phyloP scores from a whole-genome alignment of 352 stramenopile species.

The Phytophthora niederhauseri region DNA sequence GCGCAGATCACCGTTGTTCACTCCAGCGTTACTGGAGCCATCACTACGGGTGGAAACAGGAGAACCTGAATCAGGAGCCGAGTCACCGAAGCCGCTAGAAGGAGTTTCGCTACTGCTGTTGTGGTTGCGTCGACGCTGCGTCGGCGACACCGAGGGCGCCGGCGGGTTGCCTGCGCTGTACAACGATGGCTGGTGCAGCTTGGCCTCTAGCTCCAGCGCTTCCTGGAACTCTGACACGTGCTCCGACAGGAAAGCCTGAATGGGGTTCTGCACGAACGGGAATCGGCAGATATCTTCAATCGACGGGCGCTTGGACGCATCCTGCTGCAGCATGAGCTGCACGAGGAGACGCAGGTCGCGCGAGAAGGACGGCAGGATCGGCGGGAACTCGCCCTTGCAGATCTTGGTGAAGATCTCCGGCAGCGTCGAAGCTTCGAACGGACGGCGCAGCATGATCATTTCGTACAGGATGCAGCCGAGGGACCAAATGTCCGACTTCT shows the following conservation, averaged over 20 bases:
- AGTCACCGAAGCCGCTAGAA: slow-evolving; percentile 38
- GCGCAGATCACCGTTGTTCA: slow-evolving; percentile 52
- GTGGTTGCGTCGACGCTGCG: slow-evolving; percentile 50
- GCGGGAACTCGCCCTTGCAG: slow-evolving; percentile 86
- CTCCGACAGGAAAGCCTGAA: slow-evolving; percentile 86
- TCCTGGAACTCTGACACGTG: slow-evolving; percentile 89
- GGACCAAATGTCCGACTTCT: slow-evolving; percentile 92
- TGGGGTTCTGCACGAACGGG: slow-evolving; percentile 83
- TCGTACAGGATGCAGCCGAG: slow-evolving; percentile 91
- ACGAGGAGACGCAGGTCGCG: slow-evolving; percentile 84
- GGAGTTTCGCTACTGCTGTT: slow-evolving; percentile 52
- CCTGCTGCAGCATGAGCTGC: slow-evolving; percentile 89
- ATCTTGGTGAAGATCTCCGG: slow-evolving; percentile 91
- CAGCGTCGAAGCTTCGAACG: slow-evolving; percentile 84
- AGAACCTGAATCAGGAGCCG: slow-evolving; percentile 37
- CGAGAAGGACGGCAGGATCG: slow-evolving; percentile 78
- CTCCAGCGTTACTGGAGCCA: slow-evolving; percentile 45
- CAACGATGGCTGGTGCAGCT: slow-evolving; percentile 81
- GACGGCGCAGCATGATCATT: slow-evolving; percentile 88
- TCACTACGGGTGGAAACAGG: slow-evolving; percentile 53
- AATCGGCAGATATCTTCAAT: slow-evolving; percentile 92
- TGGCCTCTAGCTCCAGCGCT: slow-evolving; percentile 85
- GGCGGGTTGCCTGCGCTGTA: slow-evolving; percentile 54
- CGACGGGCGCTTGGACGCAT: slow-evolving; percentile 83
- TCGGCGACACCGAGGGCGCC: slow-evolving; percentile 45